Evolutionary conservation across 441 rosid genomes (phyloP).

Genomic region (Raphanus hybrid): DNA sequence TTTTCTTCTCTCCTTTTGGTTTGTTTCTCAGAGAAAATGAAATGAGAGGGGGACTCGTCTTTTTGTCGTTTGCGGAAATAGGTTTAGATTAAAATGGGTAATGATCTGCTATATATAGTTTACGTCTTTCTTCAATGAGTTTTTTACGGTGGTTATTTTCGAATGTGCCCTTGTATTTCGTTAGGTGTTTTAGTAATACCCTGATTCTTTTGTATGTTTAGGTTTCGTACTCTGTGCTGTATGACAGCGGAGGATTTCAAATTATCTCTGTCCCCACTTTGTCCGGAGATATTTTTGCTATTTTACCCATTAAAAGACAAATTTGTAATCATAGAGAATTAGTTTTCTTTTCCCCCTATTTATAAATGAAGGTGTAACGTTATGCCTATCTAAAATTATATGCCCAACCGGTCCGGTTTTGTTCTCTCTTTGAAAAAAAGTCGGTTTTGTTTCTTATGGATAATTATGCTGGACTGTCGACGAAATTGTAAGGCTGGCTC

Average conservation of each 20-base stretch:
- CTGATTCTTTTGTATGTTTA: background rate
- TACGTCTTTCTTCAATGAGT: constrained; percentile 31
- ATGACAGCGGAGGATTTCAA: constrained; percentile 42
- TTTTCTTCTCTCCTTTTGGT: background rate
- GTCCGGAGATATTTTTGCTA: constrained; percentile 36
- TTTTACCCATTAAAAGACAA: constrained; percentile 19
- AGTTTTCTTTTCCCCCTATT: background rate
- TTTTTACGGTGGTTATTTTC: constrained; percentile 14
- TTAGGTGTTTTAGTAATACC: background rate
- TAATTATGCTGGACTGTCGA: background rate
- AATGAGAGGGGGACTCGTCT: constrained; percentile 16
- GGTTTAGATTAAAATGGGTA: constrained; percentile 25
- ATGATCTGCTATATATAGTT: constrained; percentile 44
- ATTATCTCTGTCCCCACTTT: constrained; percentile 36
- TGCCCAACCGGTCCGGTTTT: background rate
- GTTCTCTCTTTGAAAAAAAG: background rate
- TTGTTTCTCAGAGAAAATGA: background rate
- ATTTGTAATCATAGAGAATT: background rate
- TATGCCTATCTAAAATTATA: background rate
- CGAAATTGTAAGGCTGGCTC: background rate
- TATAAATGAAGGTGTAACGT: background rate
- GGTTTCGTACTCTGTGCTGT: constrained; percentile 40
- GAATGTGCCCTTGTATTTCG: constrained; percentile 7
- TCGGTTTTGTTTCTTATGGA: background rate
- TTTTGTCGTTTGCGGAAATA: constrained; percentile 21